Evolutionary conservation across 176 grass and related monocot genomes (phyloP), one percentile per base, ranked within the genome.

Genomic region (Triticum turgidum): DNA sequence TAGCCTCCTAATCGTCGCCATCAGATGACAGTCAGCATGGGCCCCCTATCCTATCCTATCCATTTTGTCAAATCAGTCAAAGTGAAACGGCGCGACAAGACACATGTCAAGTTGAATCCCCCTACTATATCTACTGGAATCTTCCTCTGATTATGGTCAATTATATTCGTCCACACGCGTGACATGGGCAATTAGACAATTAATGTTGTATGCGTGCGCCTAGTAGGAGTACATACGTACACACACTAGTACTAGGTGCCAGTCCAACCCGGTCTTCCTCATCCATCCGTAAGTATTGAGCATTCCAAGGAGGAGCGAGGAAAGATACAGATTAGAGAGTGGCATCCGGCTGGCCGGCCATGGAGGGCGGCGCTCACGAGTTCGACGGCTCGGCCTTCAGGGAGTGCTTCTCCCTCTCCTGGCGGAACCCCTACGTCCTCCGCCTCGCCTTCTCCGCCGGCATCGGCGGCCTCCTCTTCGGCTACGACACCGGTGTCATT

Each of bases 401-500:
- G 67, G 92, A 97, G 77, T 97, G 95, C 79, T 89, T 97, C 87
- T 91, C 85, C 45, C 83, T 97, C 61, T 71, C 92, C 21, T 93
- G 92, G 92, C 83, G 91, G 38, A 92, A 95, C 69, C 95, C 92
- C 51, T 97, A 95, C 51, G 89, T 95, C 61, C 95, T 95, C 89
- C 65, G 92, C 34, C 87, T 95, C 37, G 95, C 92, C 65, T 93
- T 97, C 75, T 97, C 95, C 20, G 92, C 95, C 11, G 95, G 95
- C 59, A 95, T 97, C 29, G 95, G 95, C 25, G 95, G 95, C 29
- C 87, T 97, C 52, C 95, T 97, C 87, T 97, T 97, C 58, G 95
- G 95, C 74, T 94, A 97, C 79, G 90, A 97, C 80, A 94, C 95
- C 58, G 92, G 94, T 66, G 94, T 97, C 5, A 97, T 97, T 85